Percentiles rank a stretch among this genome's conserved stretches.
phyloP scores from a whole-genome alignment of 202 grass and related monocot species.

The Brachypodium distachyon region DNA sequence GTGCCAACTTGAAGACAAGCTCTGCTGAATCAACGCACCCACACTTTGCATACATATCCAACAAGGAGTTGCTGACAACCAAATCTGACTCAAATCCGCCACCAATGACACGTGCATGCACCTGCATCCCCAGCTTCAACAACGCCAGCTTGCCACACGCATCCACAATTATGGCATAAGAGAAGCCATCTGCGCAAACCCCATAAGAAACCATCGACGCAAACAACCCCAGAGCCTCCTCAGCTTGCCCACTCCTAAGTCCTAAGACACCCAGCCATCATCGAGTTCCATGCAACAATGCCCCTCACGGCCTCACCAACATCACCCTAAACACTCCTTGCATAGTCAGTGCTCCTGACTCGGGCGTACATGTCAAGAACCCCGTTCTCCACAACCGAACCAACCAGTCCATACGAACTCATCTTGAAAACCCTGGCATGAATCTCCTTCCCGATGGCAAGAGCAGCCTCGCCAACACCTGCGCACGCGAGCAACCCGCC shows the following conservation, averaged over 20 bases:
- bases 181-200: constrained; percentile 29
- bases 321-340: constrained; percentile 29
- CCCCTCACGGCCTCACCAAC: constrained; percentile 16
- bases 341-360: constrained; percentile 10
- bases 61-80: constrained; percentile 36
- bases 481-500: constrained; percentile 36
- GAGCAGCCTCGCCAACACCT: neutral
- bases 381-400: constrained; percentile 40
- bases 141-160: constrained; percentile 31
- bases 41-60: constrained; percentile 64
- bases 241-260: constrained; percentile 31
- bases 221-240: constrained; percentile 39
- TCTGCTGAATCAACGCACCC: constrained; percentile 43
- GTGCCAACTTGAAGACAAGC: constrained; percentile 11
- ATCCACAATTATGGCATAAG: constrained; percentile 32
- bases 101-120: constrained; percentile 25
- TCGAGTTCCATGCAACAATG: constrained; percentile 40
- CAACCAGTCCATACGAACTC: neutral
- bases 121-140: constrained; percentile 45
- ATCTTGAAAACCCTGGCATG: constrained; percentile 40
- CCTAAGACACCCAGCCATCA: constrained; percentile 40
- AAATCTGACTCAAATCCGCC: constrained; percentile 33
- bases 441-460: constrained; percentile 41
- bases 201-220: constrained; percentile 22
- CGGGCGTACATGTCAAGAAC: constrained; percentile 48